Conservation (phyloP, 2,329 filamentous ascomycete genomes). For the Fusarium coicis region DNA sequence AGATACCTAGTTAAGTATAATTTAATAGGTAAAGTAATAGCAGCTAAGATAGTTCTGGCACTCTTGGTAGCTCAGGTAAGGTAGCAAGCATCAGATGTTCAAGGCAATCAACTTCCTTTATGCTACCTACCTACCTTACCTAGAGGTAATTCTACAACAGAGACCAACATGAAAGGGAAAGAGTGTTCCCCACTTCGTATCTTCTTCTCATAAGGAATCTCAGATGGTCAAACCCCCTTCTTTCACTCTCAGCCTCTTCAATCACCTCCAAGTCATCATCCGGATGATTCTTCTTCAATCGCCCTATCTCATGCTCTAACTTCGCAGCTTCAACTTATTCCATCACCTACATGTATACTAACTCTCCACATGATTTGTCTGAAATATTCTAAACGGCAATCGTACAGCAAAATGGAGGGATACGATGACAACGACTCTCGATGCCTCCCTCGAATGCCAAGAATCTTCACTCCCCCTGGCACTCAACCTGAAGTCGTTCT, state of each 20-base stretch:
- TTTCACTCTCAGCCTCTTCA: not conserved
- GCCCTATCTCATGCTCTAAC: conserved; percentile 1
- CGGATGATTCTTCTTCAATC: not conserved
- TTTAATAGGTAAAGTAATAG: not conserved
- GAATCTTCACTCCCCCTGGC: conserved; percentile 18
- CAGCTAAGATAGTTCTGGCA: not conserved
- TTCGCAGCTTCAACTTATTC: not conserved
- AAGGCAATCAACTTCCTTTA: not conserved
- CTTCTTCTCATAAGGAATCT: not conserved
- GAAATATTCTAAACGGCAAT: not conserved
- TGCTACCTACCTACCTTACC: no score
- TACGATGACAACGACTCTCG: conserved; percentile 14
- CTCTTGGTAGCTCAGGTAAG: not conserved
- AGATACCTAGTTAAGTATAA: not conserved
- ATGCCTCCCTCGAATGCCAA: conserved; percentile 36
- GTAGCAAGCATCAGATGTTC: not conserved
- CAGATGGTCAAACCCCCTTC: not conserved
- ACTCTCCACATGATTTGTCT: not conserved
- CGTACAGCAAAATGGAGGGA: conserved; percentile 32
- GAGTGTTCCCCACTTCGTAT: not conserved
- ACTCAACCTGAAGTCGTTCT: conserved; percentile 21
- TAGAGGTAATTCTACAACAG: no score
- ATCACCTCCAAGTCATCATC: conserved; percentile 1
- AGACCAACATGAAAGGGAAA: not conserved
- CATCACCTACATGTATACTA: conserved; percentile 13